A percentile compares a stretch with the other conserved stretches of the same genome.
Conservation (phyloP, 352 stramenopile species). For the Aphanomyces astaci region DNA sequence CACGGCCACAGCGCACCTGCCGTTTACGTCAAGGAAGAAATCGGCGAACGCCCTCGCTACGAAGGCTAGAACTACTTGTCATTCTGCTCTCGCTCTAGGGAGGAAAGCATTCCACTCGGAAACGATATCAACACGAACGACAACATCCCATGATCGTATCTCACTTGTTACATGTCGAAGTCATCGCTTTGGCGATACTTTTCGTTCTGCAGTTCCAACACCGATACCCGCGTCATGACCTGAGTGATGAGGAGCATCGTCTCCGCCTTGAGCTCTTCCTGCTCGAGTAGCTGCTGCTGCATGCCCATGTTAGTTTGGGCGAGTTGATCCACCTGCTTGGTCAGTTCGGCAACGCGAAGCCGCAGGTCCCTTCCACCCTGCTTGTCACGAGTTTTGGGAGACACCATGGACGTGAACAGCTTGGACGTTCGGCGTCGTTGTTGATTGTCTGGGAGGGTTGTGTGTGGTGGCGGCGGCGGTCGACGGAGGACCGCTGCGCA, state of each 20-base stretch:
- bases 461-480: conserved; percentile 23
- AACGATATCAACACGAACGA: not conserved
- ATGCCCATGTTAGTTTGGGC: conserved; percentile 66
- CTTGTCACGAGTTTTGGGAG: not conserved
- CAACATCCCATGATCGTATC: not conserved
- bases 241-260: conserved; percentile 80
- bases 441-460: not conserved
- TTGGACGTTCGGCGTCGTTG: not conserved
- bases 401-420: not conserved
- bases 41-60: conserved; percentile 51
- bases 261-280: conserved; percentile 75
- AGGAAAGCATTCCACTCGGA: not conserved
- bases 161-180: conserved; percentile 9
- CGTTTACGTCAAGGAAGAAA: conserved; percentile 46
- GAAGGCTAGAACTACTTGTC: conserved; percentile 27
- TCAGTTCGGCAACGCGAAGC: conserved; percentile 41
- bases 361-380: conserved; percentile 30
- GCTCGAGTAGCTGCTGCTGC: conserved; percentile 71
- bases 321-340: conserved; percentile 68
- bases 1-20: conserved; percentile 29
- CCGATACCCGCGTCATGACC: conserved; percentile 74
- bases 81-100: not conserved
- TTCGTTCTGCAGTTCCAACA: conserved; percentile 56
- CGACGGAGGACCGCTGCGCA: conserved; percentile 65
- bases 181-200: conserved; percentile 29